phyloP scores from a whole-genome alignment of 2,329 filamentous ascomycete genomes.

The Trichoderma harzianum region DNA sequence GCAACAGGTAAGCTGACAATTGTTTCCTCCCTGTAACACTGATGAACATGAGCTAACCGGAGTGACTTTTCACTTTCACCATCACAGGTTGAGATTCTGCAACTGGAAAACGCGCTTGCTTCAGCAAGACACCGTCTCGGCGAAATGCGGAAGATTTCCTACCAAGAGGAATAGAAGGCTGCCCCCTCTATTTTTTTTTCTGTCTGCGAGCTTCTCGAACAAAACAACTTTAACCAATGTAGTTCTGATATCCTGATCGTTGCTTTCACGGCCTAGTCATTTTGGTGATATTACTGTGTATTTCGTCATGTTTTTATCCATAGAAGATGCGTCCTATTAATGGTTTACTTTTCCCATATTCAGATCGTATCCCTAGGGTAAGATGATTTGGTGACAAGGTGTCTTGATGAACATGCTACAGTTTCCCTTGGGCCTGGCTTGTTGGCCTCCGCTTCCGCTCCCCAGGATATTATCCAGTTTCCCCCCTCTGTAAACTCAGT shows the following conservation, averaged over 20 bases:
- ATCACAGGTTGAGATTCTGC: conserved; percentile 85
- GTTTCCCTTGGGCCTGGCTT: background rate
- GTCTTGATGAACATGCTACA: background rate
- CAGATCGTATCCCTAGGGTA: background rate
- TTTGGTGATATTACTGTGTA: background rate
- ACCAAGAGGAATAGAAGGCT: conserved; percentile 65
- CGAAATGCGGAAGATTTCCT: conserved; percentile 97
- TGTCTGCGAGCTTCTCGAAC: background rate
- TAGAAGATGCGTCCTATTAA: background rate
- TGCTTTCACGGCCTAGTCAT: background rate
- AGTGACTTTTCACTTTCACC: background rate
- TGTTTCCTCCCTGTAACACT: background rate
- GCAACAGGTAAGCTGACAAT: conserved; percentile 70
- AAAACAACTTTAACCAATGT: background rate
- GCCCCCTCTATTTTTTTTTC: background rate
- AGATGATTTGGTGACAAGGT: background rate
- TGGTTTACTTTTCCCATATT: background rate
- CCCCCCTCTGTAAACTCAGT: conserved; percentile 26
- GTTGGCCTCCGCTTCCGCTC: background rate
- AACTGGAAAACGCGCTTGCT: conserved; percentile 83
- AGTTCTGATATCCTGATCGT: background rate
- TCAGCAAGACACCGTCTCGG: conserved; percentile 79
- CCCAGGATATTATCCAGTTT: background rate
- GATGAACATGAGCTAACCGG: background rate
- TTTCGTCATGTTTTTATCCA: background rate